Evolutionary conservation across 257 asterid genomes (phyloP).

Genomic region (Leonotis leonurus): DNA sequence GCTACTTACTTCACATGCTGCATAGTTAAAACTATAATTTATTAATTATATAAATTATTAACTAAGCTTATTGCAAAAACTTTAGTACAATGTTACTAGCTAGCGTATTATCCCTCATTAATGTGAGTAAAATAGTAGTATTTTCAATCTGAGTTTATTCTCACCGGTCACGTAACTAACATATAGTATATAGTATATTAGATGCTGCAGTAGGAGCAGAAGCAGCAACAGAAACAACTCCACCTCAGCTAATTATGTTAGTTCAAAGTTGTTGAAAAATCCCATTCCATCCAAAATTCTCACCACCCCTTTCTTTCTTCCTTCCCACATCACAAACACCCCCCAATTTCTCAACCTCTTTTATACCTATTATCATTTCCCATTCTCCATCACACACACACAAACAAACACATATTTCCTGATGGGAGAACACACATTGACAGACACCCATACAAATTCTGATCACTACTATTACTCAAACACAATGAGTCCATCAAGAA

Average conservation of each 20-base stretch:
- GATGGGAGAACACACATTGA: slow-evolving; percentile 5
- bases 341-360: slow-evolving; percentile 15
- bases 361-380: not conserved
- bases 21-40: not conserved
- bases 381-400: not conserved
- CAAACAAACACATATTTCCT: not conserved
- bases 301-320: too few species aligned
- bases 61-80: not conserved
- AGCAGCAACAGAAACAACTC: slow-evolving; percentile 34
- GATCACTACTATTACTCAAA: slow-evolving; percentile 22
- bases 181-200: too few species aligned
- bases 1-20: not conserved
- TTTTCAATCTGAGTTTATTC: too few species aligned
- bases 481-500: slow-evolving; percentile 36
- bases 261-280: slow-evolving; percentile 53
- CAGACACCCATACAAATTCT: too few species aligned
- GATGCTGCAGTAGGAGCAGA: too few species aligned
- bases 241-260: slow-evolving; percentile 23
- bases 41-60: not conserved
- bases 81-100: too few species aligned
- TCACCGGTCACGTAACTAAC: not conserved
- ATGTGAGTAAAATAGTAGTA: too few species aligned
- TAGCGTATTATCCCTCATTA: too few species aligned
- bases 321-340: not conserved
- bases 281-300: slow-evolving; percentile 26